Base-by-base conservation (phyloP, 768 basidiomycete species). In the Royoungia palumana region DNA sequence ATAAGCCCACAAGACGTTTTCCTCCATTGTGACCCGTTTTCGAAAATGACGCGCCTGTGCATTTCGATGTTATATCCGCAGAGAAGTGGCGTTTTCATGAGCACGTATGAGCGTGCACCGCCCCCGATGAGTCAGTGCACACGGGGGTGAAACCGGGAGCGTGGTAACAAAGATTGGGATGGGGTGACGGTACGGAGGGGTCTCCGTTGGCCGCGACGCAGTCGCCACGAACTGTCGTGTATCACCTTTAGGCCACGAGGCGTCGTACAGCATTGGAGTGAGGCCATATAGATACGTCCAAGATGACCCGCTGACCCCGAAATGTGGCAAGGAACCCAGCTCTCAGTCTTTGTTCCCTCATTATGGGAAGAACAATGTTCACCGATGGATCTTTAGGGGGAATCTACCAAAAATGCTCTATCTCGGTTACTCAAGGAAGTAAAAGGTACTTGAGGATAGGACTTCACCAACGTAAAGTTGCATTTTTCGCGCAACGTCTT, bases 341-440 rank as follows among this genome's bases (percentile, higher is more conserved):
- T 61, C 60, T 60, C 57, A 28, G 46, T 3, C 60, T 55, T 66
- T 66, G 67, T 69, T 56, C 54, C 51, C 67, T 59, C 19, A 16
- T 61, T 67, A 63, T 58, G 61, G 67, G 27, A 69, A 59, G 54
- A 46, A 56, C 63, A 63, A 63, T 56, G 65, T 61, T 49, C 59
- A 36, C 46, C 37, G n/a, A n/a, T n/a, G n/a, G n/a, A n/a, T n/a
- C n/a, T n/a, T 50, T 54, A 50, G 50, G 55, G 43, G 39, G 50
- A 24, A 59, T 48, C 24, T 34, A 50, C 42, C 53, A 41, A 32
- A 58, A 57, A 53, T 60, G 55, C 49, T 44, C 24, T 49, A 49
- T 50, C 48, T 60, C 50, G 51, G 55, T 62, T 54, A 16, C 32
- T 7, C 32, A 56, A 59, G 56, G 53, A 53, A 56, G 47, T 21